Evolutionary conservation across 2,329 filamentous ascomycete species (phyloP).

Genomic region (Stagonosporopsis tanaceti): DNA sequence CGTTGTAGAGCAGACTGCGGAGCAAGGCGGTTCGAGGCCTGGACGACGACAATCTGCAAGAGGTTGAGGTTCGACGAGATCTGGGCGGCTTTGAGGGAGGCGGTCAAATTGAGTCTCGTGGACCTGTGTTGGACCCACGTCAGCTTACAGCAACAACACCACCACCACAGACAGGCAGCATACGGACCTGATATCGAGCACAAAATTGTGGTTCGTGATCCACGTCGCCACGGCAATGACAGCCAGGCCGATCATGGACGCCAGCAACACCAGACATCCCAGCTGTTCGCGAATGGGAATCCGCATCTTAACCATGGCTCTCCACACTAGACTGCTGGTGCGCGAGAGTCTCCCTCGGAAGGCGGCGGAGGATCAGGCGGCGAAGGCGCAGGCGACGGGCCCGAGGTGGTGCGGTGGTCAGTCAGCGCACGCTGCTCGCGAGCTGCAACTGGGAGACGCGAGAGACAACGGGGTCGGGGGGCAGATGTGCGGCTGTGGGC

Average conservation of each 20-base stretch:
- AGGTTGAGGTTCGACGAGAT: constrained; percentile 80
- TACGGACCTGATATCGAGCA: constrained; percentile 19
- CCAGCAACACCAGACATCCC: constrained; percentile 77
- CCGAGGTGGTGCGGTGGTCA: constrained; percentile 18
- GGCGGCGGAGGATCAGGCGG: constrained; percentile 6
- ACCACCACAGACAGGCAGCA: background rate
- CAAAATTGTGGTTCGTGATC: constrained; percentile 42
- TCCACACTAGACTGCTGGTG: constrained; percentile 3
- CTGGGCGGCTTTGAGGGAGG: constrained; percentile 85
- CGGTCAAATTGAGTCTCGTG: constrained; percentile 75
- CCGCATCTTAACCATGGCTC: constrained; percentile 68
- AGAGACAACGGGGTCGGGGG: constrained; percentile 24
- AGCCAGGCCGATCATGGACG: constrained; percentile 76
- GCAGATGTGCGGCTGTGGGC: constrained; percentile 19
- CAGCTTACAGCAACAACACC: background rate
- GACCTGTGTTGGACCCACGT: constrained; percentile 46
- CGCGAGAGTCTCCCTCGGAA: background rate
- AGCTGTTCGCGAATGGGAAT: constrained; percentile 90
- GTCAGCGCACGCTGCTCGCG: constrained; percentile 27
- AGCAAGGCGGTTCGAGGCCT: constrained; percentile 70
- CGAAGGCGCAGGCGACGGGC: constrained; percentile 2
- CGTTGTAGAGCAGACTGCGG: constrained; percentile 61
- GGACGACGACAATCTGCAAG: constrained; percentile 76
- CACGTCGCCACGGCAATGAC: constrained; percentile 80
- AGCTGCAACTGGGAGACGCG: constrained; percentile 21